These are phyloP conservation scores for Talaromyces sp. DNA, from an alignment of 2,329 filamentous ascomycete genomes.

Conservation along the genomic window DNA sequence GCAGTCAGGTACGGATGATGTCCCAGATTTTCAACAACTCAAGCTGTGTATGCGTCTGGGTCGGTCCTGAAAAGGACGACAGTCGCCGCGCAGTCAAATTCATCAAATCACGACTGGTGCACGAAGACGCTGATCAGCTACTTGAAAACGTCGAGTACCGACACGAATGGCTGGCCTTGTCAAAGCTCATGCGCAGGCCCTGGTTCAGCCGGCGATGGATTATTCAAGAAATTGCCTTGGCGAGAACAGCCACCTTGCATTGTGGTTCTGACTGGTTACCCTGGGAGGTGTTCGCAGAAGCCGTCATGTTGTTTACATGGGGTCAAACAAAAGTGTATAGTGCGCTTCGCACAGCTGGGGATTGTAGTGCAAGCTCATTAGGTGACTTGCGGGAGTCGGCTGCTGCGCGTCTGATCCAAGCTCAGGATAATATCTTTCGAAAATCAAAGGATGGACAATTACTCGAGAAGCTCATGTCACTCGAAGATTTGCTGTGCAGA, in stretches of 20 bases:
- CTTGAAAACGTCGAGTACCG: background rate
- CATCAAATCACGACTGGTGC: background rate
- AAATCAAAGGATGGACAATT: constrained; percentile 22
- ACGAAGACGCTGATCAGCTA: constrained; percentile 3
- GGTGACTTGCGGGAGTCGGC: constrained; percentile 17
- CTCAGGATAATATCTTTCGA: constrained; percentile 24
- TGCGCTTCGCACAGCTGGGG: background rate
- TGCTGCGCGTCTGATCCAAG: constrained; percentile 22
- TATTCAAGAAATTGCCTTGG: constrained; percentile 23
- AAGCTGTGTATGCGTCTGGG: constrained; percentile 24
- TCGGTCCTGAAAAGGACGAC: constrained; percentile 21
- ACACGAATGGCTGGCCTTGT: constrained; percentile 11
- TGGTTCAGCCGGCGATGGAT: constrained; percentile 22
- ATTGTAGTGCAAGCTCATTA: background rate
- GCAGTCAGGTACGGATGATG: constrained; percentile 25
- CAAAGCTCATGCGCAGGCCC: constrained; percentile 13
- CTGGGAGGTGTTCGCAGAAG: constrained; percentile 23
- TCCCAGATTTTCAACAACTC: constrained; percentile 23
- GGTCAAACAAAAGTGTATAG: background rate
- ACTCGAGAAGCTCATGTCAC: constrained; percentile 22
- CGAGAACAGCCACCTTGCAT: constrained; percentile 20
- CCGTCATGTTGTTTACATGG: constrained; percentile 17
- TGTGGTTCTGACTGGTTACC: constrained; percentile 21
- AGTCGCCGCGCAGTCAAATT: constrained; percentile 9
- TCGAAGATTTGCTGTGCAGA: constrained; percentile 24